Base-by-base conservation (phyloP, 805 yeast species). In the Clavispora fructus region DNA sequence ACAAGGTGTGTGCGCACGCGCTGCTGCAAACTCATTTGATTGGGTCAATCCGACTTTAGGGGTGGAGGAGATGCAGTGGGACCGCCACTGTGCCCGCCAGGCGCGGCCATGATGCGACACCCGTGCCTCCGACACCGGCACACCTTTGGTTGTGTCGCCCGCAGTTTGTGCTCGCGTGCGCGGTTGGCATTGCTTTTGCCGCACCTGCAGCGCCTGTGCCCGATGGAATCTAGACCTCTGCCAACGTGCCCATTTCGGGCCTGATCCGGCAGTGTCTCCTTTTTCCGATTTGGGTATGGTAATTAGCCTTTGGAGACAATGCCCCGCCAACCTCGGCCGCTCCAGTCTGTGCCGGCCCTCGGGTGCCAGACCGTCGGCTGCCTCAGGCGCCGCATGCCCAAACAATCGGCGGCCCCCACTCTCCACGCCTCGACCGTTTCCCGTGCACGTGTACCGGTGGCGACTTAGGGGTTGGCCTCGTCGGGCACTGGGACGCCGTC, bases 1-100 rank as follows among this genome's bases (percentile, higher is more conserved):
- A 65, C 64, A n/a, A 78, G 62, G 53, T 77, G 74, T 26, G 63
- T 52, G 32, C 59, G 52, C 13, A 77, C 78, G 42, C 67, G 69
- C 16, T 64, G 61, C 0, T 58, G 62, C 31, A 64, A 33, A 38
- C 44, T 41, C 57, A 54, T 54, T 16, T 16, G 23, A 17, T 17
- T 33, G 37, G 23, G 7, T 16, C 35, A 19, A 5, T 4, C 23
- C 23, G 23, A 32, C 19, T 32, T 32, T 16, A 17, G 37, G 23
- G 37, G 37, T 33, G n/a, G 25, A 3, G 35, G n/a, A 31, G 35
- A 31, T 7, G 25, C 37, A 7, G 9, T 32, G 35, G 19, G 19
- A 16, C 8, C 2, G 23, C 5, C 23, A 19, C 23, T 19, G 23
- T 5, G 23, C 23, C 23, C 23, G 23, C 23, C 23, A 19, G 23